Evolutionary conservation across 345 rosid genomes (phyloP).

Genomic region (Brassica incana): DNA sequence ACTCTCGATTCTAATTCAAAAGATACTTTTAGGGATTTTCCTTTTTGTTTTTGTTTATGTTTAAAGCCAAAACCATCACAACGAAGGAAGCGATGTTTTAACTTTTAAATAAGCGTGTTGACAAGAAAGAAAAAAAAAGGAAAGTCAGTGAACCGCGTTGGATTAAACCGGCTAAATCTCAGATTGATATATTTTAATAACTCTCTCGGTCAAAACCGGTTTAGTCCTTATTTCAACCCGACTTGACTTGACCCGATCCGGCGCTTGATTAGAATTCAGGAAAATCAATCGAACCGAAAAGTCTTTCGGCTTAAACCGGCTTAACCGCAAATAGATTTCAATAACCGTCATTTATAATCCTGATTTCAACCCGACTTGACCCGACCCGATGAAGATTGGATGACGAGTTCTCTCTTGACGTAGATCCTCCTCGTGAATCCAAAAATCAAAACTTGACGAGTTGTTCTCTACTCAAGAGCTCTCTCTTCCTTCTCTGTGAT

Average conservation of each 20-base stretch:
- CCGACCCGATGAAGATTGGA: slow-evolving; percentile 24
- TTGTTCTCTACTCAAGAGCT: slow-evolving; percentile 4
- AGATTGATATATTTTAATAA: background rate
- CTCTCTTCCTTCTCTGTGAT: slow-evolving; percentile 7
- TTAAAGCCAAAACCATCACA: slow-evolving; percentile 19
- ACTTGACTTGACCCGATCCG: background rate
- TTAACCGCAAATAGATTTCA: background rate
- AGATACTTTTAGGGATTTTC: slow-evolving; percentile 17
- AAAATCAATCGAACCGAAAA: background rate
- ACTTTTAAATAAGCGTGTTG: slow-evolving; percentile 24
- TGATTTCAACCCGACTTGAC: slow-evolving; percentile 15
- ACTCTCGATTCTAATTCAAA: background rate
- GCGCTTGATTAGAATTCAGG: background rate
- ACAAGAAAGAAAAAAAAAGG: background rate
- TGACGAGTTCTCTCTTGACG: background rate
- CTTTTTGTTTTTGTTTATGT: background rate
- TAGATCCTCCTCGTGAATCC: slow-evolving; percentile 26
- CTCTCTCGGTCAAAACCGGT: background rate
- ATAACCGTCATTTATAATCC: background rate
- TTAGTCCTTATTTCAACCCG: background rate
- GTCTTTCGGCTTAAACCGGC: background rate
- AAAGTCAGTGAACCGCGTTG: slow-evolving; percentile 15
- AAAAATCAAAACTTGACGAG: slow-evolving; percentile 7
- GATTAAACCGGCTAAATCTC: slow-evolving; percentile 23
- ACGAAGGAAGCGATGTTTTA: slow-evolving; percentile 14